Percentiles rank a stretch among this genome's conserved stretches.
These are phyloP conservation scores for Metrosideros polymorpha DNA, from an alignment of 441 rosid species.

Conservation along the genomic window DNA sequence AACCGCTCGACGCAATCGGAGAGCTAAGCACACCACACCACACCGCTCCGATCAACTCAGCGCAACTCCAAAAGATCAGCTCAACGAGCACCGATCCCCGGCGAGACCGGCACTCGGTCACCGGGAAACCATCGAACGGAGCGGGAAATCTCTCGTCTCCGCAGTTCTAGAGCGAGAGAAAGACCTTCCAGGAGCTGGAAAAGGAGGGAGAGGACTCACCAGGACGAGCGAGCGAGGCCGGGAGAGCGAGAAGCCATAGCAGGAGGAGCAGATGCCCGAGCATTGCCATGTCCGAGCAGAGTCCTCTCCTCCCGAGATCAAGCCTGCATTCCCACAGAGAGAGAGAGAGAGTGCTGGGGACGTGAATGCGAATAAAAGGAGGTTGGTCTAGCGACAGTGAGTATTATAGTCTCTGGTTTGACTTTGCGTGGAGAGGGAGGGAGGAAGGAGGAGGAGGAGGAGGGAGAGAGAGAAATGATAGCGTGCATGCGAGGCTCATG, in stretches of 20 bases:
- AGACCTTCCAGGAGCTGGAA: too few relatives aligned
- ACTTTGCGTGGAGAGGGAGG: background rate
- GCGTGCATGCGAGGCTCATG: background rate
- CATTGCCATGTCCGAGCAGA: slow-evolving; percentile 3
- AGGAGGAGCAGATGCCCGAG: slow-evolving; percentile 1
- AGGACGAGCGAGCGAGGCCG: slow-evolving; percentile 37
- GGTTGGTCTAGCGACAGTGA: background rate
- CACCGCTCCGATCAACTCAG: background rate
- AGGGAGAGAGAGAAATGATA: background rate
- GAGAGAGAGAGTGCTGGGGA: background rate
- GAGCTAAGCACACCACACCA: background rate
- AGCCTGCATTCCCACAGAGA: background rate
- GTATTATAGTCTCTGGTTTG: background rate
- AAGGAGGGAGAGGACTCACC: slow-evolving; percentile 30
- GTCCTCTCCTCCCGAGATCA: background rate
- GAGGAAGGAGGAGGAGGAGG: background rate
- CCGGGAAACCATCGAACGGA: background rate
- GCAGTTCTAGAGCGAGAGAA: too few relatives aligned
- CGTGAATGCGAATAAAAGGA: background rate
- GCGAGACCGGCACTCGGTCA: background rate
- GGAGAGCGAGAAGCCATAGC: slow-evolving; percentile 29
- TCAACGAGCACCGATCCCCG: background rate
- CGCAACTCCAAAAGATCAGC: background rate
- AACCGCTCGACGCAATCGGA: background rate
- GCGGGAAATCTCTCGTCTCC: background rate